These are phyloP conservation scores for Trichosporon sp. DNA, from an alignment of 1,284 basidiomycete genomes.

Conservation along the genomic window DNA sequence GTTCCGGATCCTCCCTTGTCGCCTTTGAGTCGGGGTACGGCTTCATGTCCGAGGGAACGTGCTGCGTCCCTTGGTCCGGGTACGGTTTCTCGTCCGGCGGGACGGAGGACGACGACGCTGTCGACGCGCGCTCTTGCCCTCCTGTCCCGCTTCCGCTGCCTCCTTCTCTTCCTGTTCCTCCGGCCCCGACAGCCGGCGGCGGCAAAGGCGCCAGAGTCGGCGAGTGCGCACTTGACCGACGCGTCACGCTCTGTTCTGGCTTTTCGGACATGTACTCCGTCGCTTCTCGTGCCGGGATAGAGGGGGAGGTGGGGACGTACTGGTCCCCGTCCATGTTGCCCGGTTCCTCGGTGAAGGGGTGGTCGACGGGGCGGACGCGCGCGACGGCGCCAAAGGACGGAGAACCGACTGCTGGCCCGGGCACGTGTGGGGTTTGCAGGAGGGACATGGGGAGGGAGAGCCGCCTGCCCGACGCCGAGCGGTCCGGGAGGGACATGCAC, in stretches of 20 bases:
- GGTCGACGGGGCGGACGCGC: not conserved
- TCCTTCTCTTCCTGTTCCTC: not conserved
- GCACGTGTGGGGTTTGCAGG: not conserved
- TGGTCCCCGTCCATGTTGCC: not conserved
- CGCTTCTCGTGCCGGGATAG: not conserved
- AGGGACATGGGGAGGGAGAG: slow-evolving; percentile 2
- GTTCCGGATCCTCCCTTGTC: not conserved
- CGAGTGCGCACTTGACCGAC: not conserved
- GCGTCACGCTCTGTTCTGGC: not conserved
- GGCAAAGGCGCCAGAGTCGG: not conserved
- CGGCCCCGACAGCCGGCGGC: not conserved
- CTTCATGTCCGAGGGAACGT: not conserved
- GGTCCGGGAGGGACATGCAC: not conserved
- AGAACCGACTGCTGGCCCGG: not conserved
- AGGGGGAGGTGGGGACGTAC: not conserved
- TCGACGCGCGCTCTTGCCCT: not conserved
- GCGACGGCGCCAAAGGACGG: slow-evolving; percentile 6
- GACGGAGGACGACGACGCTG: not conserved
- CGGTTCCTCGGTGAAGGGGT: not conserved
- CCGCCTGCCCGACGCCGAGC: not conserved
- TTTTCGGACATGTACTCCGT: not conserved
- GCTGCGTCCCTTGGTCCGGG: not conserved
- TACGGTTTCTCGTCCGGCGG: slow-evolving; percentile 2
- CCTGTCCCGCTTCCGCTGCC: no score
- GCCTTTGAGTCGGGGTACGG: not conserved